A percentile compares a stretch with the other conserved stretches of the same genome.
Conservation (phyloP, 176 grass and related monocot species). For the Aechmea fasciata region DNA sequence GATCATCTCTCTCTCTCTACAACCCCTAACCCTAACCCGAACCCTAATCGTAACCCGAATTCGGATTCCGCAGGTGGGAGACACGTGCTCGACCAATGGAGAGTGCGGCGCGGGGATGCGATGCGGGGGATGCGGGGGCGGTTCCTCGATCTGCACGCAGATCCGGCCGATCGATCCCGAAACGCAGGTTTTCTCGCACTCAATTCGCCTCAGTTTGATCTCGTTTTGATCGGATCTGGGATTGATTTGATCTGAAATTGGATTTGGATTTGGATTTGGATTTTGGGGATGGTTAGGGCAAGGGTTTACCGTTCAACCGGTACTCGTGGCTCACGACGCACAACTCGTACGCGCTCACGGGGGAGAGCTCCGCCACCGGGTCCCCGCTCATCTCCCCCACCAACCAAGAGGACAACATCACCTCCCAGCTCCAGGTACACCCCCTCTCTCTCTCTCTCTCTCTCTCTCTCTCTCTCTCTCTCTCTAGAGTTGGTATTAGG, state of each 20-base stretch:
- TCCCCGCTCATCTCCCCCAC: slow-evolving; percentile 38
- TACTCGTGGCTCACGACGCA: slow-evolving; percentile 96
- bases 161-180: slow-evolving; percentile 33
- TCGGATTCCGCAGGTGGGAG: slow-evolving; percentile 37
- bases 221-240: neutral
- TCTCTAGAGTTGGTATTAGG: neutral
- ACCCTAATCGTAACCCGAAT: neutral
- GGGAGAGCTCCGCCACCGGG: slow-evolving; percentile 37
- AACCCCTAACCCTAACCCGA: neutral
- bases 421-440: slow-evolving; percentile 56
- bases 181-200: slow-evolving; percentile 13
- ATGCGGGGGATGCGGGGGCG: slow-evolving; percentile 43
- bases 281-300: slow-evolving; percentile 24
- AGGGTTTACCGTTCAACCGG: slow-evolving; percentile 44
- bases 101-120: slow-evolving; percentile 34
- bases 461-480: slow-evolving; percentile 9
- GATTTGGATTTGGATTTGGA: neutral
- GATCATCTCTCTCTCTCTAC: slow-evolving; percentile 3
- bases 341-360: slow-evolving; percentile 71
- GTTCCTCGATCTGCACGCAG: neutral
- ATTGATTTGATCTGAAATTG: neutral
- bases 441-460: slow-evolving; percentile 1
- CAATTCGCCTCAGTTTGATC: neutral
- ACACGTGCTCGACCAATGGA: slow-evolving; percentile 28
- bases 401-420: slow-evolving; percentile 78